A percentile compares a stretch with the other conserved stretches of the same genome.
Evolutionary conservation across 2,329 filamentous ascomycete genomes (phyloP).

Genomic region (Hypoxylon sp.): DNA sequence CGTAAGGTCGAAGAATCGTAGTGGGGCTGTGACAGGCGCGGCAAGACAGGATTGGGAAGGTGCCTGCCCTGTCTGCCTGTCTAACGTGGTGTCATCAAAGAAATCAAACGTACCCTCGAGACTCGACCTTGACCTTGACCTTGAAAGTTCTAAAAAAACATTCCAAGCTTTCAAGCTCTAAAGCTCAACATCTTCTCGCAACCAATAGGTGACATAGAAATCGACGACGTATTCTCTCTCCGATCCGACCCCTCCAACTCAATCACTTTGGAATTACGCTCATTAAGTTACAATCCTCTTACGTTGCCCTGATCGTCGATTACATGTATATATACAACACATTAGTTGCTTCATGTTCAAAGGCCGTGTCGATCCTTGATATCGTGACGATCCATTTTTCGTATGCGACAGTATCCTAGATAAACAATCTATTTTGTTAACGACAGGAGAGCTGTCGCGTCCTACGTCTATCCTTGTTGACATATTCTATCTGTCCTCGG

Average conservation of each 20-base stretch:
- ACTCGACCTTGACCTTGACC: constrained; percentile 20
- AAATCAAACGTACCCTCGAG: constrained; percentile 20
- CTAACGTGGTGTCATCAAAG: constrained; percentile 36
- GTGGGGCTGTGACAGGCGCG: constrained; percentile 36
- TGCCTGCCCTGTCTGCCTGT: not conserved
- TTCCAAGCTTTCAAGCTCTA: not conserved
- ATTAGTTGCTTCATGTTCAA: constrained; percentile 26
- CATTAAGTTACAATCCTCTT: constrained; percentile 27
- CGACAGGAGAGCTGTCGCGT: constrained; percentile 20
- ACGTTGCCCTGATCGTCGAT: constrained; percentile 34
- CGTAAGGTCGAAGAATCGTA: constrained; percentile 26
- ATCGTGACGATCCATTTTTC: constrained; percentile 42
- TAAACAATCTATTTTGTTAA: constrained; percentile 23
- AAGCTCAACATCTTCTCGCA: constrained; percentile 22
- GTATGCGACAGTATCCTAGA: constrained; percentile 35
- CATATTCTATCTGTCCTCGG: constrained; percentile 15
- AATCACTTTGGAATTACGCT: constrained; percentile 28
- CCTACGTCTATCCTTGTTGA: constrained; percentile 32
- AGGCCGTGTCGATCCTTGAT: constrained; percentile 35
- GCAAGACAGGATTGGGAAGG: constrained; percentile 30
- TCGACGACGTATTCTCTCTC: constrained; percentile 19
- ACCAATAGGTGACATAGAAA: constrained; percentile 38
- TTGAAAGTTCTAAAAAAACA: constrained; percentile 30
- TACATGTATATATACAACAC: constrained; percentile 43
- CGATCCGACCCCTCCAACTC: constrained; percentile 26